Evolutionary conservation across 495 filamentous ascomycete genomes (phyloP).

Genomic region (Niebla homalea): DNA sequence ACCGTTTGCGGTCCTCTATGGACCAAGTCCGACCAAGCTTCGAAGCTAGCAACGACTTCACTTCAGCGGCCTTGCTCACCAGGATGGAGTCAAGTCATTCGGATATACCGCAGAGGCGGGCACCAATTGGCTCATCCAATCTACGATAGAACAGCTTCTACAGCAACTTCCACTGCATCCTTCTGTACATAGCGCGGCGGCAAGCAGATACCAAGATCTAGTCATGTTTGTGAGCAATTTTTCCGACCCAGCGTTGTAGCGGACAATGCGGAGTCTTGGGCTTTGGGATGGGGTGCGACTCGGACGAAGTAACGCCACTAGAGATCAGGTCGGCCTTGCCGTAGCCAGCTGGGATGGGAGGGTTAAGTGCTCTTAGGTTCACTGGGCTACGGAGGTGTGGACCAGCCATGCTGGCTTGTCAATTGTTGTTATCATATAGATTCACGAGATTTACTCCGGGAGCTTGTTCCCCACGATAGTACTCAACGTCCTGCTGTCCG

Average conservation of each 20-base stretch:
- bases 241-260: not conserved
- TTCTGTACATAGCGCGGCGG: constrained; percentile 12
- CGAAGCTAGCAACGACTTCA: constrained; percentile 80
- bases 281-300: too few relatives aligned
- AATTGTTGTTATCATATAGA: too few relatives aligned
- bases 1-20: constrained; percentile 62
- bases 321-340: too few relatives aligned
- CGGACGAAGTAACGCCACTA: too few relatives aligned
- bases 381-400: too few relatives aligned
- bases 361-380: too few relatives aligned
- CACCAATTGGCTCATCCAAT: constrained; percentile 11
- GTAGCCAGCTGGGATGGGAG: too few relatives aligned
- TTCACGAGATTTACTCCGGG: too few relatives aligned
- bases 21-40: constrained; percentile 66
- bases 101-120: constrained; percentile 4
- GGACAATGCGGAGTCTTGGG: too few relatives aligned
- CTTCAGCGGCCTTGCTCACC: constrained; percentile 68
- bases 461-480: too few relatives aligned
- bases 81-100: constrained; percentile 67
- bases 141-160: constrained; percentile 12
- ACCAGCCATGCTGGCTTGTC: too few relatives aligned
- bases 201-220: constrained; percentile 7
- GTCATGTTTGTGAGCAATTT: constrained; percentile 12
- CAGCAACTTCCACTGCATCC: constrained; percentile 2
- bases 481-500: too few relatives aligned